Conservation (phyloP, 2,329 filamentous ascomycete species). For the Sporothrix protearum region DNA sequence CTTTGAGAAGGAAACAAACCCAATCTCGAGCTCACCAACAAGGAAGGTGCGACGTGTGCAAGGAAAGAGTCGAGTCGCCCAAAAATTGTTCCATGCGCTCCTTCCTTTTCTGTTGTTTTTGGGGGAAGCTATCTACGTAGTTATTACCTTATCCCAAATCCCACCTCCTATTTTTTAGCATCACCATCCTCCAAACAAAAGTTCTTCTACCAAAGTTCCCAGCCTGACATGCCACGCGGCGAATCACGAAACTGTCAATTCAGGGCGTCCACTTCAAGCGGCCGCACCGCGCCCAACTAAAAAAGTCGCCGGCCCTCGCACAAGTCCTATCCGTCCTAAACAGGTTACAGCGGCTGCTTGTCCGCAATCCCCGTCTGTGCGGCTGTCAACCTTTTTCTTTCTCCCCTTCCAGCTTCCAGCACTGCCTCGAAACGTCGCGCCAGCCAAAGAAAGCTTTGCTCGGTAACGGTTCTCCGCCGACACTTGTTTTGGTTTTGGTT, state of each 20-base stretch:
- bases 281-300: not conserved
- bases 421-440: not conserved
- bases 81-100: not conserved
- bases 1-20: not conserved
- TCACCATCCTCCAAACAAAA: not conserved
- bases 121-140: not conserved
- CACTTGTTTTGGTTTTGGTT: too few species aligned
- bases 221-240: not conserved
- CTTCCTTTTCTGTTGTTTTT: not conserved
- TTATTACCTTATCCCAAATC: not conserved
- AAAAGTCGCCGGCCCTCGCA: slow-evolving; percentile 10
- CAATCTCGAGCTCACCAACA: not conserved
- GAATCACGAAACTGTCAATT: not conserved
- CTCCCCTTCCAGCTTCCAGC: not conserved
- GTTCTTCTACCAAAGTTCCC: not conserved
- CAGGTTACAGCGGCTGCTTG: slow-evolving; percentile 4
- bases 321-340: slow-evolving; percentile 13
- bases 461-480: not conserved
- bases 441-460: not conserved
- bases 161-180: not conserved
- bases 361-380: slow-evolving; percentile 1
- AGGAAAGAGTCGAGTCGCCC: not conserved
- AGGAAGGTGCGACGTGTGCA: not conserved
- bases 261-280: not conserved
- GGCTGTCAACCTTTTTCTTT: not conserved